Evolutionary conservation across 139 green algal species (phyloP), one percentile per base, ranked within the genome.

Genomic region (Chlamydomonas sp.): DNA sequence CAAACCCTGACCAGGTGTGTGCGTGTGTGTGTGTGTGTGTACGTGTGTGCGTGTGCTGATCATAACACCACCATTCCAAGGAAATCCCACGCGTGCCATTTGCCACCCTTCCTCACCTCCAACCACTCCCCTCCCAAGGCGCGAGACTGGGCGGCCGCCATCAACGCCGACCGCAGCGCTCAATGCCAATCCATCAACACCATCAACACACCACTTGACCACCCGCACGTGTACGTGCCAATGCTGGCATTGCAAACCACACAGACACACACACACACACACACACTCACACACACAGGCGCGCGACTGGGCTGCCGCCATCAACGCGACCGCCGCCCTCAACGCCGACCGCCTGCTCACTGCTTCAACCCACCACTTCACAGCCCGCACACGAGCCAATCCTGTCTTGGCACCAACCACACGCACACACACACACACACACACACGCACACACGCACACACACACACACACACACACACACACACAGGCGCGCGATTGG

Each of bases 1-100:
- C 64, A 24, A 66, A 33, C 2, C 30, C 35, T 29, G 76, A 80
- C n/a, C 49, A 76, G 74, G 74, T 70, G 39, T 36, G 62, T 37
- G 74, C 2, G 49, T 68, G 29, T 71, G n/a, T 71, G 58, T 30
- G 43, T 54, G 43, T 54, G 43, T 54, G 43, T 54, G 43, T 54
- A 13, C 20, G 43, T 54, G 43, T 26, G 43, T 54, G 43, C 16
- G 43, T 54, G 43, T 13, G 43, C 20, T 13, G 43, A 20, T 13
- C 16, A 54, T 54, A 20, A 54, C 16, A 54, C 16, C 20, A 54
- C 43, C 20, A 20, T 20, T 54, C 43, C 43, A 54, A n/a, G n/a
- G n/a, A n/a, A n/a, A n/a, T n/a, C n/a, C n/a, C n/a, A n/a, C n/a
- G n/a, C n/a, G n/a, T n/a, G n/a, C n/a, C n/a, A n/a, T n/a, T n/a